Evolutionary conservation across 2,329 filamentous ascomycete genomes (phyloP), one percentile per base, ranked within the genome.

Genomic region (Hypoxylon sp.): DNA sequence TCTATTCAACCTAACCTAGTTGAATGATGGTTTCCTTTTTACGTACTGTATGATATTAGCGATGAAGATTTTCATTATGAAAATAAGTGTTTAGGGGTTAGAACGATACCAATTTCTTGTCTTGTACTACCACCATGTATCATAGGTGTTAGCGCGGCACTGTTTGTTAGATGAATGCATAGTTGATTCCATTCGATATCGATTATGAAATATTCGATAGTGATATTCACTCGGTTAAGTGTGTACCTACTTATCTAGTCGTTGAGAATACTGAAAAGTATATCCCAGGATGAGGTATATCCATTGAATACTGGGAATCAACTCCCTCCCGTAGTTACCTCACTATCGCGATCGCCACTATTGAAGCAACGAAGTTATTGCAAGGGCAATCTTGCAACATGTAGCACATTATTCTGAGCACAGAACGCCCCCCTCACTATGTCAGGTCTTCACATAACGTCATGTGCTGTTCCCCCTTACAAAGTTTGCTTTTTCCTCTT

Each of bases 91-190:
- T 46, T 25, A 2, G 32, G 34, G 46, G 55, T 28, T 57, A 25
- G 30, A 52, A 60, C 19, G 64, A 65, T 67, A 67, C 61, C 67
- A 65, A 45, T 52, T 63, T 53, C 38, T 51, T 57, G 25, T 25
- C 13, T 58, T 68, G 67, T 66, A 69, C 36, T 50, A 63, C 21
- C 17, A 67, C 17, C 4, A 25, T 56, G 28, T 30, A 17, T 17
- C 19, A 32, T 67, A 48, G 32, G 30, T 48, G 28, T 41, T 28
- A 34, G 52, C 49, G 36, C n/a, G 55, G 53, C 48, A 56, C 38
- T 56, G 19, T 53, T 4, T 61, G 46, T 41, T 55, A 59, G 50
- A 63, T 53, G 21, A 32, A 65, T 23, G 19, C 34, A 38, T 14
- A 25, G 28, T 30, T 30, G 28, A n/a, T 23, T 3, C 23, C 14